phyloP scores from a whole-genome alignment of 257 asterid genomes.

The Solanum raphanifolium region DNA sequence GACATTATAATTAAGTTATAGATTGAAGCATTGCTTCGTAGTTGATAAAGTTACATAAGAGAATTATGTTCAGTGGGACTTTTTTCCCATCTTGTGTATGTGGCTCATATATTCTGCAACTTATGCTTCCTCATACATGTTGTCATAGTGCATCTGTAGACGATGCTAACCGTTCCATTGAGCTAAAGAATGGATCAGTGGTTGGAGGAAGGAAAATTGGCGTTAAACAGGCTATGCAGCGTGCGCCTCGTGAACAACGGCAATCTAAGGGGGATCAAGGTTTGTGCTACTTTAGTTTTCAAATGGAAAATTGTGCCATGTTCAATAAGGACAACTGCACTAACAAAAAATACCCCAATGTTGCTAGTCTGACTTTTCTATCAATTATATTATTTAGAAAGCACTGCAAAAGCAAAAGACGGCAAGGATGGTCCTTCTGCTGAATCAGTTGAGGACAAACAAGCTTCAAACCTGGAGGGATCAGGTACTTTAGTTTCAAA shows the following conservation, averaged over 20 bases:
- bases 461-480: conserved; percentile 22
- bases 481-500: conserved; percentile 24
- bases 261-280: conserved; percentile 62
- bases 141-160: conserved; percentile 58
- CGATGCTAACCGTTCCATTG: conserved; percentile 78
- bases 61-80: background rate
- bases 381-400: conserved; percentile 14
- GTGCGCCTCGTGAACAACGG: conserved; percentile 80
- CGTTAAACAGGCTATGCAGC: conserved; percentile 79
- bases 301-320: background rate
- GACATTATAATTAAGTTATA: background rate
- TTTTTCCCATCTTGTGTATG: background rate
- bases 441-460: conserved; percentile 23
- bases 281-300: conserved; percentile 1
- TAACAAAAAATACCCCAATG: background rate
- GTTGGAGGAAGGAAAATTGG: conserved; percentile 78
- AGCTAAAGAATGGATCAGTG: conserved; percentile 62
- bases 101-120: background rate
- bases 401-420: conserved; percentile 22
- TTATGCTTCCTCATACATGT: conserved; percentile 3
- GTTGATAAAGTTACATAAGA: background rate
- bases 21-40: background rate
- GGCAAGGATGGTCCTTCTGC: conserved; percentile 15
- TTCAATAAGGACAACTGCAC: background rate
- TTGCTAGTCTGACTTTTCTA: background rate